phyloP scores from a whole-genome alignment of 495 filamentous ascomycete genomes.

The Penicillium crystallinum region DNA sequence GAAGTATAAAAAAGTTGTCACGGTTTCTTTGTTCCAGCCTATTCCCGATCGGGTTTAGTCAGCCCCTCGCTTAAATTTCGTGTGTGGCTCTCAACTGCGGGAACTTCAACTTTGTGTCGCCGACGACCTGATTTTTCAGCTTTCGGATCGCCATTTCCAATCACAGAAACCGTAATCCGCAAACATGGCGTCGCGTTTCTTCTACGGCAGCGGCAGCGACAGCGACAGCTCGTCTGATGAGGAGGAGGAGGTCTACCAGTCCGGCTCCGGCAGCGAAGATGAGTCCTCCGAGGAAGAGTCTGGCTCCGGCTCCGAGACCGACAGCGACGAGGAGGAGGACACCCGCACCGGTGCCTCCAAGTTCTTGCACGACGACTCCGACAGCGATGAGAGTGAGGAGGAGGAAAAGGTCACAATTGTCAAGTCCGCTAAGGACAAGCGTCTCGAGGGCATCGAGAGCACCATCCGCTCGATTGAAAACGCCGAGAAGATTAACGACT shows the following conservation, averaged over 20 bases:
- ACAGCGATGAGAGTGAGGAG: conserved; percentile 78
- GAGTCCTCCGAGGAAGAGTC: conserved; percentile 65
- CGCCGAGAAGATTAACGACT: conserved; percentile 94
- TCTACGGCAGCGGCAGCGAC: conserved; percentile 87
- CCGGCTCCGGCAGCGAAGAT: conserved; percentile 72
- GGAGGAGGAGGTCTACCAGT: conserved; percentile 85
- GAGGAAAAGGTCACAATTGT: conserved; percentile 77
- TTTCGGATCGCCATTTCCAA: conserved; percentile 21
- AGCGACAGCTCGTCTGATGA: conserved; percentile 74
- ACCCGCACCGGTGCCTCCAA: conserved; percentile 64
- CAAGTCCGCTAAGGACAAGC: conserved; percentile 97
- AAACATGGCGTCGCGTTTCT: conserved; percentile 76
- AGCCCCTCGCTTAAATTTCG: conserved; percentile 50
- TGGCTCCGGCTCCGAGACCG: conserved; percentile 38
- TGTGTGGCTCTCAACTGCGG: conserved; percentile 44
- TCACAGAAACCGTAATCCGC: conserved; percentile 20
- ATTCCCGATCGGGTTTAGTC: conserved; percentile 37
- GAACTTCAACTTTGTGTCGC: conserved; percentile 29
- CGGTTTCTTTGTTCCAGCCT: conserved; percentile 1
- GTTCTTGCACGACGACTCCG: conserved; percentile 75
- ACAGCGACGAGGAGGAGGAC: conserved; percentile 54
- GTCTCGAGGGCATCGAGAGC: conserved; percentile 85
- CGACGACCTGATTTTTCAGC: conserved; percentile 25
- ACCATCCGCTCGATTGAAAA: conserved; percentile 90
- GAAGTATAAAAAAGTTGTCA: conserved; percentile 1